Conservation (phyloP, 768 basidiomycete genomes). For the Trametes meyenii region DNA sequence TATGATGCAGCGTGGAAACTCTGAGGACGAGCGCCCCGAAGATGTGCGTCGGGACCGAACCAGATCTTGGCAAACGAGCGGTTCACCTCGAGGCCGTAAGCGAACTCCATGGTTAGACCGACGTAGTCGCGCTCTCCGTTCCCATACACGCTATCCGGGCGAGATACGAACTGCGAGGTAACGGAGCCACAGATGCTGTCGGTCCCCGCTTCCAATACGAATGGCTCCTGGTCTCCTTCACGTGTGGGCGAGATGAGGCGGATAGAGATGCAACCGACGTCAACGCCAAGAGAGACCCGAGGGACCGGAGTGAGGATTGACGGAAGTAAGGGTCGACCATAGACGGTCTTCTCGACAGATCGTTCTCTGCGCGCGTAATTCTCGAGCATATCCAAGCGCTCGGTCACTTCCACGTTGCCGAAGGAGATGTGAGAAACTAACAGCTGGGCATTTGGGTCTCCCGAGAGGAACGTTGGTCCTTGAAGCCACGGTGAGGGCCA, state of each 20-base stretch:
- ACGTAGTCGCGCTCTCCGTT: constrained; percentile 39
- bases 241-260: constrained; percentile 53
- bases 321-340: constrained; percentile 31
- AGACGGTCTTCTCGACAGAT: constrained; percentile 23
- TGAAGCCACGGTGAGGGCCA: constrained; percentile 65
- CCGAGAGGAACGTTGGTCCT: constrained; percentile 50
- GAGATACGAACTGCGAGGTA: constrained; percentile 44
- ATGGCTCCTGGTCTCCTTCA: constrained; percentile 43
- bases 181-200: constrained; percentile 51
- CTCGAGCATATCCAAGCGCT: constrained; percentile 55
- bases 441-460: constrained; percentile 62
- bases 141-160: constrained; percentile 30
- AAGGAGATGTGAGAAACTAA: constrained; percentile 42
- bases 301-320: constrained; percentile 47
- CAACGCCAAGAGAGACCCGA: constrained; percentile 48
- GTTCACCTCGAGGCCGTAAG: constrained; percentile 46
- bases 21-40: constrained; percentile 18
- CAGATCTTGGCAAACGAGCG: constrained; percentile 57
- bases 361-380: constrained; percentile 33
- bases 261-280: constrained; percentile 51
- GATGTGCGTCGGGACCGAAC: constrained; percentile 21
- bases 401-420: constrained; percentile 51
- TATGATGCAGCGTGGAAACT: constrained; percentile 30
- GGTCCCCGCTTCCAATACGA: constrained; percentile 58
- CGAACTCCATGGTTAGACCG: constrained; percentile 48